phyloP scores from a whole-genome alignment of 495 filamentous ascomycete genomes.

The Bacidia gigantensis region DNA sequence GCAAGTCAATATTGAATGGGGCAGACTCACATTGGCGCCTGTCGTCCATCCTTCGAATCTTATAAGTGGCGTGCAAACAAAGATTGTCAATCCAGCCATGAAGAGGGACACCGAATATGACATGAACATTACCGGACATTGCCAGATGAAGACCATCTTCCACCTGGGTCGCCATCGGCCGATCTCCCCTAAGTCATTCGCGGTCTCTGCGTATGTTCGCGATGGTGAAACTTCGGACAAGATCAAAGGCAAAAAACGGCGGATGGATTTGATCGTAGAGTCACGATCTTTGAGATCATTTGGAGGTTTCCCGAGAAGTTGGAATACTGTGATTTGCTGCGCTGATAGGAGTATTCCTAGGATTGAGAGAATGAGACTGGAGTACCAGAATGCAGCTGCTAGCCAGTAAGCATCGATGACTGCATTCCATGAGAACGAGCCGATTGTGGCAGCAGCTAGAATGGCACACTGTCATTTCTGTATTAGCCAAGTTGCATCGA shows the following conservation, averaged over 20 bases:
- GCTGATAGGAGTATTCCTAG: constrained; percentile 19
- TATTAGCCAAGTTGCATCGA: background rate
- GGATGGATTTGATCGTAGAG: background rate
- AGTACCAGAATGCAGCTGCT: constrained; percentile 20
- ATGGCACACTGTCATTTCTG: constrained; percentile 16
- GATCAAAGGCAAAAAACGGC: constrained; percentile 8
- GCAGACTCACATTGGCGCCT: constrained; percentile 3
- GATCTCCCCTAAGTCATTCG: background rate
- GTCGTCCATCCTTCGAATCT: constrained; percentile 6
- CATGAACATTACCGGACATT: constrained; percentile 22
- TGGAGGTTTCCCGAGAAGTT: constrained; percentile 11
- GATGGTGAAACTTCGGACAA: background rate
- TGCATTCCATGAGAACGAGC: constrained; percentile 22
- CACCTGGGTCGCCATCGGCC: constrained; percentile 10
- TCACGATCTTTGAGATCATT: too few relatives aligned
- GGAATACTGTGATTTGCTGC: constrained; percentile 18
- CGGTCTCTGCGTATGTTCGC: background rate
- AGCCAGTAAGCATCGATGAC: constrained; percentile 19
- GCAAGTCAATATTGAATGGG: background rate
- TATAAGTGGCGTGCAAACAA: constrained; percentile 19
- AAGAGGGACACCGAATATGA: constrained; percentile 20
- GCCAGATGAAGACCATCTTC: constrained; percentile 25
- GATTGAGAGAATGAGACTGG: constrained; percentile 20
- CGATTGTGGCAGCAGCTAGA: constrained; percentile 21
- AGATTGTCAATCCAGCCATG: constrained; percentile 20